These are phyloP conservation scores for Collybia sp. DNA, from an alignment of 768 basidiomycete species.

Conservation along the genomic window DNA sequence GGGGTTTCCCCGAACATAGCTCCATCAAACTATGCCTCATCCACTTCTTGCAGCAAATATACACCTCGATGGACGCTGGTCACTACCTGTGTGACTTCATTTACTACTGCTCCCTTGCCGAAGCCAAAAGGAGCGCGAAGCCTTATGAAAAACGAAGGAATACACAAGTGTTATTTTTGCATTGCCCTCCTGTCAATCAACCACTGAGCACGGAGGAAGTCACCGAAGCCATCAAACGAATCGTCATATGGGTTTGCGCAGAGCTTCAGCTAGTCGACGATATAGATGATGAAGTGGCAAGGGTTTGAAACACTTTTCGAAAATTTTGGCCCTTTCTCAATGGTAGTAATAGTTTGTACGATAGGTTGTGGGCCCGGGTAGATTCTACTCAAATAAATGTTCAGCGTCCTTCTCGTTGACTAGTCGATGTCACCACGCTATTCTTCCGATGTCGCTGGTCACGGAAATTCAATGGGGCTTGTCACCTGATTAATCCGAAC, in stretches of 20 bases:
- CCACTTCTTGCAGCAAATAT: conserved; percentile 45
- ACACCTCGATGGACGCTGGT: conserved; percentile 71
- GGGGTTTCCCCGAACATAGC: conserved; percentile 10
- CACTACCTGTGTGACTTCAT: conserved; percentile 76
- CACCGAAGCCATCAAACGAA: conserved; percentile 57
- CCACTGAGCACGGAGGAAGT: conserved; percentile 64
- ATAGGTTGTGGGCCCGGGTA: no score
- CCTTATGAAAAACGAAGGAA: conserved; percentile 35
- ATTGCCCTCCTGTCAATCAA: conserved; percentile 65
- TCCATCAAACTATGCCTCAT: conserved; percentile 1
- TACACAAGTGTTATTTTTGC: conserved; percentile 60
- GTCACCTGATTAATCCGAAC: no score
- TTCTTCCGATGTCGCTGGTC: no score
- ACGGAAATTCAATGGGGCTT: no score
- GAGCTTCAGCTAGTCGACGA: conserved; percentile 32
- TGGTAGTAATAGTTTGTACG: no score
- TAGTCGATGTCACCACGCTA: no score
- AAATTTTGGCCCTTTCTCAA: no score
- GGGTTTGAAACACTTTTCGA: no score
- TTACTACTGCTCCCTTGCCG: conserved; percentile 73
- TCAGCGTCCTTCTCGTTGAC: no score
- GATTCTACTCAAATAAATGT: no score
- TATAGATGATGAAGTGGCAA: conserved; percentile 16
- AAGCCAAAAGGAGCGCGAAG: conserved; percentile 48
- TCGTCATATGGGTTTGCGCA: conserved; percentile 55